These are phyloP conservation scores for Dryas octopetala DNA, from an alignment of 306 rosid species.

Conservation along the genomic window DNA sequence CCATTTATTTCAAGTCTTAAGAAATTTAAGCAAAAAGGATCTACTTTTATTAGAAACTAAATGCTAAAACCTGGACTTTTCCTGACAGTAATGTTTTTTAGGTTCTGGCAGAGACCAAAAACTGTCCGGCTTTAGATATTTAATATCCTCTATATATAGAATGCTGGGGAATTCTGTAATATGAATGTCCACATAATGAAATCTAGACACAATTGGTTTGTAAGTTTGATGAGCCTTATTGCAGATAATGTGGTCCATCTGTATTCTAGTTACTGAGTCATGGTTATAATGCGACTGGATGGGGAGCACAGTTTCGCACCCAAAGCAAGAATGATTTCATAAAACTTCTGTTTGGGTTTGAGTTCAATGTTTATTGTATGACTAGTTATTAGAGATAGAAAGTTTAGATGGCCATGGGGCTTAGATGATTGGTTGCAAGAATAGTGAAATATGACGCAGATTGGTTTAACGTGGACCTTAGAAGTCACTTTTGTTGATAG, in stretches of 20 bases:
- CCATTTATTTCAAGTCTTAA: too few species aligned
- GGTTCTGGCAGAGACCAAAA: neutral
- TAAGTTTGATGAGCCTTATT: neutral
- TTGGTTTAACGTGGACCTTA: neutral
- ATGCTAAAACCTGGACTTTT: neutral
- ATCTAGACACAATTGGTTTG: neutral
- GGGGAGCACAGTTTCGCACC: too few species aligned
- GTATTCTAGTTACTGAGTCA: neutral
- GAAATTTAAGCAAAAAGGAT: neutral
- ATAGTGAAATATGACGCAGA: neutral
- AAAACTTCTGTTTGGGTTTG: neutral
- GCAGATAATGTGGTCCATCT: neutral
- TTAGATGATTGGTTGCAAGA: neutral
- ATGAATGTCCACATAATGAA: neutral
- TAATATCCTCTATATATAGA: neutral
- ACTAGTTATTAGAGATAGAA: too few species aligned
- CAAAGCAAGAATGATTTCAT: neutral
- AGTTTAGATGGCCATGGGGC: neutral
- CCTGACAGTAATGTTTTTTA: neutral
- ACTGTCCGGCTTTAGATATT: neutral
- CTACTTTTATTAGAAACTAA: neutral
- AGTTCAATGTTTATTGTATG: neutral
- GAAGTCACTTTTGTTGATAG: neutral
- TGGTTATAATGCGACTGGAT: too few species aligned
- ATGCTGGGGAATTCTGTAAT: neutral